Conservation (phyloP, 371 early-diverging fungal species). For the Lichtheimia ornata region DNA sequence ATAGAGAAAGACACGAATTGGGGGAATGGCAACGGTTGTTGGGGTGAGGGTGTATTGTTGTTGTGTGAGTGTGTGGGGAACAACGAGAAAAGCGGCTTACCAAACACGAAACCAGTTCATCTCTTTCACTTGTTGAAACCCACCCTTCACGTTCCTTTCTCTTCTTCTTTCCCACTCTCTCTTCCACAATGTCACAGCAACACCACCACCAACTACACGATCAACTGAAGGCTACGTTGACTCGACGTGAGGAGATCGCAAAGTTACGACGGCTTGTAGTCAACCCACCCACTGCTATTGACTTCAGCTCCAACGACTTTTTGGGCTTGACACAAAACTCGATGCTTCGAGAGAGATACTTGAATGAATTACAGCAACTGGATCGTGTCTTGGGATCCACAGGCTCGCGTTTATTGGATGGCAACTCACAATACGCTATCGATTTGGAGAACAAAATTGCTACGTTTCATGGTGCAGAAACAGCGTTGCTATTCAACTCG, state of each 20-base stretch:
- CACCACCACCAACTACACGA: conserved; percentile 6
- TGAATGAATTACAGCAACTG: conserved; percentile 40
- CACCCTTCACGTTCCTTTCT: too few species aligned
- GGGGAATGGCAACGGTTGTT: too few species aligned
- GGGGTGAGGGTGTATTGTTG: too few species aligned
- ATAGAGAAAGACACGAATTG: too few species aligned
- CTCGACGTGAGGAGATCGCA: conserved; percentile 39
- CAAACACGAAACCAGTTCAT: too few species aligned
- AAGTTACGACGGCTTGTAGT: conserved; percentile 46
- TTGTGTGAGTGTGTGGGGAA: too few species aligned
- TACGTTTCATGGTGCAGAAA: conserved; percentile 58
- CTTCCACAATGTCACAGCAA: too few species aligned
- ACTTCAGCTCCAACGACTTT: conserved; percentile 87
- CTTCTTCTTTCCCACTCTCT: too few species aligned
- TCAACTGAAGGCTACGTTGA: conserved; percentile 22
- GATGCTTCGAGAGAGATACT: conserved; percentile 40
- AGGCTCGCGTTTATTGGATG: conserved; percentile 78
- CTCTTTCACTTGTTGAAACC: too few species aligned
- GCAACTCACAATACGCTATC: conserved; percentile 66
- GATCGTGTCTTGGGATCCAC: conserved; percentile 66
- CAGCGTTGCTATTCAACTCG: conserved; percentile 79
- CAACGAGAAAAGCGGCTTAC: too few species aligned
- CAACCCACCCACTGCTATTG: conserved; percentile 43
- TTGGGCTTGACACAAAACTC: conserved; percentile 66
- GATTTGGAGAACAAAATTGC: conserved; percentile 66